Evolutionary conservation across 106 monocot species (phyloP), one percentile per base, ranked within the genome.

Genomic region (Dendrobium chrysotoxum): DNA sequence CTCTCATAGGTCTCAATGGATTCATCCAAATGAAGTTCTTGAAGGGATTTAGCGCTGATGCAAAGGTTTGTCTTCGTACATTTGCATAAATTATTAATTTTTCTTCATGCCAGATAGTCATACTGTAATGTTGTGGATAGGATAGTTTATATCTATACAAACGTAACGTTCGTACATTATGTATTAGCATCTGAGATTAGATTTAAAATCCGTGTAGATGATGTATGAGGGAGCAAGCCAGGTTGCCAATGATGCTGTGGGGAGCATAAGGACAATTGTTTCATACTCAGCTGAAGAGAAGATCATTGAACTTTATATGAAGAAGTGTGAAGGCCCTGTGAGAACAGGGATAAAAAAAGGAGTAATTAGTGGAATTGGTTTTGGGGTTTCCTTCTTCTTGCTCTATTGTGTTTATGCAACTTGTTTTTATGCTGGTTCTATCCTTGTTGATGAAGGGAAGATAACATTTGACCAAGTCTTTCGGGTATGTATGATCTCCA

Each of bases 41-140:
- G 31, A 80, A 84, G 53, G 90, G 90, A 72, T 92, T 90, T 75
- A 90, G 86, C 79, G 80, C 66, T 80, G 84, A 92, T 72, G 86
- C 88, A 23, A 88, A 90, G 86, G 90, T 92, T 26, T 46, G 76
- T 23, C 39, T 46, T 47, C 10, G 11, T 46, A 46, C 9, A 46
- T 46, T 61, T n/a, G 61, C 3, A 61, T 18, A 61, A n/a, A 61
- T 4, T 61, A 21, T 61, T n/a, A 5, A 61, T 61, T 5, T 61
- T 21, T 1, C 20, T 23, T 2, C n/a, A 5, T 46, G 46, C 46
- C 7, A 46, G 9, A 46, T 42, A 42, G 7, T 46, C 46, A 11
- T 46, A 3, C 8, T 46, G 46, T 10, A 3, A 42, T 5, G n/a
- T n/a, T n/a, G n/a, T n/a, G n/a, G n/a, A n/a, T n/a, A n/a, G n/a